Evolutionary conservation across 495 filamentous ascomycete species (phyloP), one percentile per base, ranked within the genome.

Genomic region (Aspergillus baeticus): DNA sequence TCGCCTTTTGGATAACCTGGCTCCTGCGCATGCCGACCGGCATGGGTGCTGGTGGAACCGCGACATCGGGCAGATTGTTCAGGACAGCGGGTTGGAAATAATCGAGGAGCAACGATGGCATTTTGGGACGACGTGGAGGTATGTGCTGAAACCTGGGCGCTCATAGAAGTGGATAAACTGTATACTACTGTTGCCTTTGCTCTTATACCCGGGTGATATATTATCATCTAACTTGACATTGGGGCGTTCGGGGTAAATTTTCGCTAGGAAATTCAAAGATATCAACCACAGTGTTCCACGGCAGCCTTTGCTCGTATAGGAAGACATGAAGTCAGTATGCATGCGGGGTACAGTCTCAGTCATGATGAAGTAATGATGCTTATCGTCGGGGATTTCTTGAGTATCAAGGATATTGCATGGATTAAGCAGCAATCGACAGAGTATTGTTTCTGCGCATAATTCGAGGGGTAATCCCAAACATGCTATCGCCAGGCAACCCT

Each of bases 1-100:
- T 76, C 69, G 71, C 2, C 64, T 89, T 13, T 68, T 99, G 63
- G 94, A 98, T 72, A 80, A 82, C 57, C 71, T 84, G 58, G 95
- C 95, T 3, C 76, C 82, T 17, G 76, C 74, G 31, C 94, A 98
- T 80, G 92, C 92, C 39, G 79, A 84, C 55, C 80, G 83, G 47
- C 91, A 91, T 79, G 94, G 95, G 8, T 98, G 94, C 75, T 98
- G 92, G 92, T 96, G 89, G 86, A 98, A 98, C 72, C 78, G 91
- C 48, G 94, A 98, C 78, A 87, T 98, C 51, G 89, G 87, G 54
- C 71, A 70, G 53, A 83, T 98, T 66, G 84, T 97, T 36, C 71
- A 79, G 59, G 83, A 92, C 58, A 92, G 88, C 56, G 93, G 91
- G 18, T 71, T 98, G 64, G 88, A 92, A 74, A 76, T 98, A 51